Conservation (phyloP, 345 rosid species). For the Brassica cretica region DNA sequence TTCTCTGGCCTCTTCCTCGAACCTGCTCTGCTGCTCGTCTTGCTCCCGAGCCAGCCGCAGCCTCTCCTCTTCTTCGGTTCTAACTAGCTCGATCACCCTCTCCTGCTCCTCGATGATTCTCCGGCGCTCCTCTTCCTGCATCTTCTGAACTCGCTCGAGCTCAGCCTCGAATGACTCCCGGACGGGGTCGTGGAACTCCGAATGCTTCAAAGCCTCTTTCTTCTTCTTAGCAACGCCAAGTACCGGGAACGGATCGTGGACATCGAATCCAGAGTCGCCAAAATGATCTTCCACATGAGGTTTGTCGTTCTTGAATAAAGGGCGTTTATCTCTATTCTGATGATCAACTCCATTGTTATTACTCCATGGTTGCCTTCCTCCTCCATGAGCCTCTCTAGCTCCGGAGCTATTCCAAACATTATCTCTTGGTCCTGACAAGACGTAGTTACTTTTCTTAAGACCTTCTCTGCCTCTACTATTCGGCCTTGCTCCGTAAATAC, state of each 20-base stretch:
- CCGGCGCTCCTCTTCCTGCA: constrained; percentile 90
- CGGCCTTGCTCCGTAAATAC: constrained; percentile 45
- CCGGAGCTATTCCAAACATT: constrained; percentile 50
- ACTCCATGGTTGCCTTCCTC: constrained; percentile 68
- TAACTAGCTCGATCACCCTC: constrained; percentile 76
- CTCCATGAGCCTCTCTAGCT: constrained; percentile 61
- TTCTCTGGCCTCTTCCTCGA: constrained; percentile 90
- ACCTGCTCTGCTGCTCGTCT: constrained; percentile 67
- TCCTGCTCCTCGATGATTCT: constrained; percentile 79
- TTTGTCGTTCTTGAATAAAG: constrained; percentile 63
- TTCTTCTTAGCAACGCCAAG: constrained; percentile 78
- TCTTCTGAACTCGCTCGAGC: constrained; percentile 92
- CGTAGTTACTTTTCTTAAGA: constrained; percentile 54
- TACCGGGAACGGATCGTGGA: constrained; percentile 67
- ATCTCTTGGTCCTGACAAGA: constrained; percentile 49
- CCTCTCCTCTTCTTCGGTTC: constrained; percentile 89
- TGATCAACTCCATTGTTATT: constrained; percentile 51
- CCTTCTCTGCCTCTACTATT: constrained; percentile 54
- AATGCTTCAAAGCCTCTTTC: constrained; percentile 68
- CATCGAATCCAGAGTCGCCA: constrained; percentile 61
- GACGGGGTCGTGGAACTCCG: constrained; percentile 89
- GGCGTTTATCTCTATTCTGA: constrained; percentile 64
- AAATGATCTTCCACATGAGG: constrained; percentile 68
- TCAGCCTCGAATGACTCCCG: constrained; percentile 99
- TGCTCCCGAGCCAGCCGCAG: constrained; percentile 71